Percentiles rank a stretch among this genome's conserved stretches.
phyloP scores from a whole-genome alignment of 768 basidiomycete species.

The Agrocybe pediades region DNA sequence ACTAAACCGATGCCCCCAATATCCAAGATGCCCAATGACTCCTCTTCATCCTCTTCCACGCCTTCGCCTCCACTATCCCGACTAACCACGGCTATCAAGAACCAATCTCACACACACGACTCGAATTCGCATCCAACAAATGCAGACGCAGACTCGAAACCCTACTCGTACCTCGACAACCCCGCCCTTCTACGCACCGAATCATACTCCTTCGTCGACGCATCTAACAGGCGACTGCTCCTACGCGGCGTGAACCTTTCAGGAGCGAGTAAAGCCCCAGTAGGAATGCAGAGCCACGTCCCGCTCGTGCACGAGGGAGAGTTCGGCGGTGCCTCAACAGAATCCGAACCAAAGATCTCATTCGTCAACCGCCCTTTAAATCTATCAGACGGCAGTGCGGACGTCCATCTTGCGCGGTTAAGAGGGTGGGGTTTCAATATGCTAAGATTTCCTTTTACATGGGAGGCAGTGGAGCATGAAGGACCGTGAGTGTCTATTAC shows the following conservation, averaged over 20 bases:
- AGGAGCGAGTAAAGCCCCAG: constrained; percentile 84
- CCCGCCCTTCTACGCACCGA: constrained; percentile 66
- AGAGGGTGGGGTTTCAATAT: constrained; percentile 94
- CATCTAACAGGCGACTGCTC: constrained; percentile 71
- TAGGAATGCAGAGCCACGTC: constrained; percentile 65
- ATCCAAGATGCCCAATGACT: too few species aligned
- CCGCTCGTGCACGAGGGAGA: constrained; percentile 81
- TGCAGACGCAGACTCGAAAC: too few species aligned
- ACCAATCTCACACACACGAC: too few species aligned
- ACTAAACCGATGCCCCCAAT: too few species aligned
- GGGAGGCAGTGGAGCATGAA: constrained; percentile 93
- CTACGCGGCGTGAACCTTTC: constrained; percentile 95
- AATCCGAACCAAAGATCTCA: too few species aligned
- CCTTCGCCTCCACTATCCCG: too few species aligned
- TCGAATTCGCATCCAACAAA: too few species aligned
- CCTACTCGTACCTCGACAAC: too few species aligned
- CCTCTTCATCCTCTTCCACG: too few species aligned
- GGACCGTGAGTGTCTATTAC: constrained; percentile 77
- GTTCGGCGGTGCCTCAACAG: constrained; percentile 52
- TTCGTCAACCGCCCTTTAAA: constrained; percentile 82
- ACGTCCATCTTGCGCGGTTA: constrained; percentile 84
- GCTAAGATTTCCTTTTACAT: constrained; percentile 83
- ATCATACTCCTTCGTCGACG: constrained; percentile 72
- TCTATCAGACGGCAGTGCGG: constrained; percentile 82
- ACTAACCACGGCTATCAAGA: too few species aligned